Evolutionary conservation across 768 basidiomycete genomes (phyloP), one percentile per base, ranked within the genome.

Genomic region (Amanita jacksonii): DNA sequence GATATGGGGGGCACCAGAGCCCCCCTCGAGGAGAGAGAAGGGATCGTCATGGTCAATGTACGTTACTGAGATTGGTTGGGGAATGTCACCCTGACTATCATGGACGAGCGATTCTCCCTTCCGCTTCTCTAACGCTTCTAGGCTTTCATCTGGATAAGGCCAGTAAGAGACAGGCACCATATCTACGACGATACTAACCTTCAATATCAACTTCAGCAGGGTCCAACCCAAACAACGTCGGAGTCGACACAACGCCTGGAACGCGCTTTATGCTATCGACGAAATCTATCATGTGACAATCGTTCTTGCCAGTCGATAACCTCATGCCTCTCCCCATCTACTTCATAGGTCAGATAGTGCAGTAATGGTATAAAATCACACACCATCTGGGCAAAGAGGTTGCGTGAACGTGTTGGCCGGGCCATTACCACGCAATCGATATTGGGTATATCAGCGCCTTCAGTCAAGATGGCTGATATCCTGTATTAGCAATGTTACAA

Each of bases 261-360:
- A 89, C 74, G 7, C 82, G 74, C 28, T 66, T 67, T 16, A 76
- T 67, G 30, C 76, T 82, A 55, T 93, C 90, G 12, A 92, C 89
- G 50, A 96, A 85, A 57, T 98, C 93, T 50, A 98, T 85, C 46
- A 97, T 78, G 9, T 74, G 78, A 59, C 93, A 97, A 56, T 94
- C 79, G 35, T 58, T 51, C 61, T 98, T 98, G 41, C 79, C 85
- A 0, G 86, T 90, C 2, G 87, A 92, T 23, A 85, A 71, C 47
- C 93, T 71, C 77, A 97, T 85, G 19, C 93, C 93, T 46, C 93
- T 74, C 3, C 93, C 93, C 47, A 97, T 88, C 90, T 92, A 39
- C n/a, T 13, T 19, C 9, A 8, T 10, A 12, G 28, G 19, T 41
- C 22, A 28, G 46, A 27, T 18, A 18, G 19, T 38, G 18, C 32